Evolutionary conservation across 2,329 filamentous ascomycete genomes (phyloP), one percentile per base, ranked within the genome.

Genomic region (Chaetomiaceae sp.): DNA sequence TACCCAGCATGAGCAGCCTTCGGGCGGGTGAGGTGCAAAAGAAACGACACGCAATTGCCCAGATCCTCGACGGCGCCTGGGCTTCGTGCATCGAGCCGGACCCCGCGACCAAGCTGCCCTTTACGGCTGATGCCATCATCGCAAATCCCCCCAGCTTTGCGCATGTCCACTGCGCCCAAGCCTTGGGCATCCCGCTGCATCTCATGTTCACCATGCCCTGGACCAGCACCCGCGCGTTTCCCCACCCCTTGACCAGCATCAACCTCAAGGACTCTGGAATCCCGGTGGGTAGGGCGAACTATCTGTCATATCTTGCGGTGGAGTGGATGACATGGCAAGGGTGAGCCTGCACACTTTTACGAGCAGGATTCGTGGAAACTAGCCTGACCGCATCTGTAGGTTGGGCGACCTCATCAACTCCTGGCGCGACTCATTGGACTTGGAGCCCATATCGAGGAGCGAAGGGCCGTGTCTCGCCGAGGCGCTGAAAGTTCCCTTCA

Each of bases 181-280:
- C 86, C 66, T 69, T 89, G 61, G 86, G 85, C 0, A 82, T 90
- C 41, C 87, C 87, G 0, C 64, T 89, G 6, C 86, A 90, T 61
- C 81, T 95, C 68, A 95, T 95, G 87, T 96, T 95, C 70, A 95
- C 90, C 87, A 95, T 95, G 89, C 90, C 90, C 0, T 95, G 89
- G 85, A 88, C 87, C 1, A 85, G 89, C 0, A 95, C 90, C 0
- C 84, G 89, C 65, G 81, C 86, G 0, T 95, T 95, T 59, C 87
- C 89, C 0, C 90, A 95, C 62, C 90, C 90, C 0, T 74, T 95
- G 23, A 89, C 89, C 0, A 92, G 92, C 58, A 84, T 95, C 52
- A 92, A 92, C 58, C 85, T 95, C 52, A 87, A 58, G 82, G 25
- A 27, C 5, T 84, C 0, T 89, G 89, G 60, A 86, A 86, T 13